Conservation (phyloP, 2,329 filamentous ascomycete species). For the Pseudocercospora cruenta region DNA sequence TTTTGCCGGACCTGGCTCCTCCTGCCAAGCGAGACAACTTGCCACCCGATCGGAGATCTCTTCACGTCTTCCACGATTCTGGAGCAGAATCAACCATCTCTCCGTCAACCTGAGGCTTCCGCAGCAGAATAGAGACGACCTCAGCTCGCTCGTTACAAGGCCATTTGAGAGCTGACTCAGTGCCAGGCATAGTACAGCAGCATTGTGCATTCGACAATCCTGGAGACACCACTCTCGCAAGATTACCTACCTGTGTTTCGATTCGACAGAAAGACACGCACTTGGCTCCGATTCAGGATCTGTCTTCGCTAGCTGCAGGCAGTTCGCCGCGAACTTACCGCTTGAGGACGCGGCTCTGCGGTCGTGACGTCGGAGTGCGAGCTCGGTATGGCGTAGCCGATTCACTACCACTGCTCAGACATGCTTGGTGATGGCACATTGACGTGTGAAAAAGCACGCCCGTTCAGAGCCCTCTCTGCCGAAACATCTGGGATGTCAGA, state of each 20-base stretch:
- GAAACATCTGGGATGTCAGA: neutral
- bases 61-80: too few relatives aligned
- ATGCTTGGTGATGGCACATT: constrained; percentile 5
- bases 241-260: too few relatives aligned
- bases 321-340: constrained; percentile 5
- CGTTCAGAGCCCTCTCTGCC: neutral
- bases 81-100: too few relatives aligned
- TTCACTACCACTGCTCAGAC: neutral
- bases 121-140: too few relatives aligned
- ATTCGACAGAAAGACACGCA: neutral
- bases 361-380: neutral
- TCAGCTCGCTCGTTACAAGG: too few relatives aligned
- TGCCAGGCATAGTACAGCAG: too few relatives aligned
- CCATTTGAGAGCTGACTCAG: too few relatives aligned
- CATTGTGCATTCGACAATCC: too few relatives aligned
- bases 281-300: neutral
- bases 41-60: too few relatives aligned
- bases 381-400: neutral
- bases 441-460: constrained; percentile 6
- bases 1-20: neutral
- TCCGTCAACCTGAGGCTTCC: too few relatives aligned
- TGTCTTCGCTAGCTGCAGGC: neutral
- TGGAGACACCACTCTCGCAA: too few relatives aligned
- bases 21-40: neutral
- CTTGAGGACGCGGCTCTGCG: neutral